phyloP scores from a whole-genome alignment of 139 green algal genomes.

The Chlamydomonas sp. region DNA sequence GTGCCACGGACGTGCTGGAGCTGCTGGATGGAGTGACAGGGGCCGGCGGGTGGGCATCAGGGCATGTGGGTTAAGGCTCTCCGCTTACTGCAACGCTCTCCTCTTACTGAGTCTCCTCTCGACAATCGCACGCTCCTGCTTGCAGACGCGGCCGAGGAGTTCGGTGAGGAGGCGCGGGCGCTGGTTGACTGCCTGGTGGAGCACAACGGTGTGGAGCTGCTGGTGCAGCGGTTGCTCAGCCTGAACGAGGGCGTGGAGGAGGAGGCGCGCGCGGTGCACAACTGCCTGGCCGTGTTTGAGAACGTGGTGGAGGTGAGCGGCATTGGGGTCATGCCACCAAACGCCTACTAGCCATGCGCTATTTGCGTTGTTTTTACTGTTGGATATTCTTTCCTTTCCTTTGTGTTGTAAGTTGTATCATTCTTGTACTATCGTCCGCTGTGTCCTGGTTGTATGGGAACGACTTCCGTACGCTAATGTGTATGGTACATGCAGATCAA shows the following conservation, averaged over 20 bases:
- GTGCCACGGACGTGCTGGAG: background rate
- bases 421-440: too few species aligned
- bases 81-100: background rate
- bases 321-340: too few species aligned
- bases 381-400: too few species aligned
- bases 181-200: constrained; percentile 83
- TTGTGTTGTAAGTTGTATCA: too few species aligned
- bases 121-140: background rate
- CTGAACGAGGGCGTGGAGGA: constrained; percentile 85
- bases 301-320: constrained; percentile 87
- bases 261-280: constrained; percentile 81
- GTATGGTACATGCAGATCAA: constrained; percentile 1
- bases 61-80: too few species aligned
- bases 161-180: constrained; percentile 63
- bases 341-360: too few species aligned
- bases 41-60: too few species aligned
- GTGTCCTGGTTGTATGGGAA: too few species aligned
- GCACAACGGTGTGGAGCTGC: constrained; percentile 73
- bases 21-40: background rate
- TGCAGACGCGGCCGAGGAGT: constrained; percentile 63
- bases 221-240: constrained; percentile 73
- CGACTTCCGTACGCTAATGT: too few species aligned
- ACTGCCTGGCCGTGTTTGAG: constrained; percentile 86
- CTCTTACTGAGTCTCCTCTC: background rate
- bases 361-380: too few species aligned